Evolutionary conservation across 73 alveolate species (phyloP).

Genomic region (Paramecium tetraurelia): DNA sequence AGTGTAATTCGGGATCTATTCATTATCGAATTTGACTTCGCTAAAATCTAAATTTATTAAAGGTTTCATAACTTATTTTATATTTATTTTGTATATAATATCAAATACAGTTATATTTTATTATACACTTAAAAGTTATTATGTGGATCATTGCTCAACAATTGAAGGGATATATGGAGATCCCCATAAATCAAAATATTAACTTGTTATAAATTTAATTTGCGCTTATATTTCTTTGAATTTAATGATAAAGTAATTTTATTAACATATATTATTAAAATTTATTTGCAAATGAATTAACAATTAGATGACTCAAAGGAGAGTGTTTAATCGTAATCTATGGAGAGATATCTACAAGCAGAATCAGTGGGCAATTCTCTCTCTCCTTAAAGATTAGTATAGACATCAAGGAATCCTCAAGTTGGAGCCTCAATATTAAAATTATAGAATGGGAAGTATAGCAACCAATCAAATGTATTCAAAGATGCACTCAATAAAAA

Average conservation of each 20-base stretch:
- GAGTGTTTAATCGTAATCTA: neutral
- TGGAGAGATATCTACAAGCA: neutral
- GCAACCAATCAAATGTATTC: neutral
- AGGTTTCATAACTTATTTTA: neutral
- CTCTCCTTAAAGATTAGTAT: neutral
- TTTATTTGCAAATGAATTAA: neutral
- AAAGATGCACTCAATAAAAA: constrained; percentile 4
- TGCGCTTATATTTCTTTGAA: neutral
- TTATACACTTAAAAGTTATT: too few relatives aligned
- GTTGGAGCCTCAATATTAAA: constrained; percentile 25
- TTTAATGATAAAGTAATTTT: neutral
- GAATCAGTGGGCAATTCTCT: neutral
- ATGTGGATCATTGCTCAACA: too few relatives aligned
- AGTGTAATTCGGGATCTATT: neutral
- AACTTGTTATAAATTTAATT: too few relatives aligned
- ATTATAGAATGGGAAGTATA: constrained; percentile 1
- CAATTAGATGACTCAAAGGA: constrained; percentile 29
- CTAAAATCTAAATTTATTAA: neutral
- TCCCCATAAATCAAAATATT: neutral
- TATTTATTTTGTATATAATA: neutral
- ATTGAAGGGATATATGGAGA: too few relatives aligned
- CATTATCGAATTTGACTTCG: neutral
- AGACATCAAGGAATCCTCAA: neutral
- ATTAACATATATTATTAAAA: constrained; percentile 3
- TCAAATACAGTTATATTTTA: too few relatives aligned